Evolutionary conservation across 1,284 basidiomycete genomes (phyloP).

Genomic region (Microbotryum silenes-acaulis): DNA sequence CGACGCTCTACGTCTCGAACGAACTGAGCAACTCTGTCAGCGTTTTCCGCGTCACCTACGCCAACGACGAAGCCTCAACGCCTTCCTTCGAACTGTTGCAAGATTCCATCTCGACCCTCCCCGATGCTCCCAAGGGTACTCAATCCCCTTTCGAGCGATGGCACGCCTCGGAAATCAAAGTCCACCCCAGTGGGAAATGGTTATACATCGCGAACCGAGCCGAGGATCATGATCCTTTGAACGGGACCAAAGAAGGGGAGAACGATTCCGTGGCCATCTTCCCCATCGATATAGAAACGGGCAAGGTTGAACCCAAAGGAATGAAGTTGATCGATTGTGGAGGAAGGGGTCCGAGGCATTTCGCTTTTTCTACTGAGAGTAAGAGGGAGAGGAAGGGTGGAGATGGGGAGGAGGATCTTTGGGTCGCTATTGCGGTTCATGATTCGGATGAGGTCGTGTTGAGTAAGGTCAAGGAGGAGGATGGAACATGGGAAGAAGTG

Average conservation of each 20-base stretch:
- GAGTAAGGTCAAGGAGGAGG: constrained; percentile 6
- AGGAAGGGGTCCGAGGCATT: constrained; percentile 22
- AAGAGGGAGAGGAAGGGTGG: neutral
- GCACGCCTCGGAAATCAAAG: constrained; percentile 25
- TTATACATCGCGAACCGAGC: constrained; percentile 29
- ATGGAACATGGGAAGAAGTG: constrained; percentile 13
- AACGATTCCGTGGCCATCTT: constrained; percentile 22
- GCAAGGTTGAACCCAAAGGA: neutral
- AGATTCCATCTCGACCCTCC: constrained; percentile 21
- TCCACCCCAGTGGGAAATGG: constrained; percentile 8
- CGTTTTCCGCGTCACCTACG: constrained; percentile 10
- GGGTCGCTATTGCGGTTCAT: constrained; percentile 17
- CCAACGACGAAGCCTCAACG: neutral
- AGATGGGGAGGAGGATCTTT: constrained; percentile 5
- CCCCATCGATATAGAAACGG: neutral
- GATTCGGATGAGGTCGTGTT: constrained; percentile 28
- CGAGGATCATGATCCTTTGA: constrained; percentile 23
- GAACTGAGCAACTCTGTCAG: constrained; percentile 27
- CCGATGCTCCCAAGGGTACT: constrained; percentile 2
- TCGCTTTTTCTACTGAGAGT: constrained; percentile 13
- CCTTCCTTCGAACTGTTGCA: constrained; percentile 20
- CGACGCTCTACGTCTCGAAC: constrained; percentile 24
- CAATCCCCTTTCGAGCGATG: constrained; percentile 19
- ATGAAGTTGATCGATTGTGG: constrained; percentile 2
- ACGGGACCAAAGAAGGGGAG: constrained; percentile 10